Evolutionary conservation across 768 basidiomycete genomes (phyloP), one percentile per base, ranked within the genome.

Genomic region (Xerocomus spinulosus): DNA sequence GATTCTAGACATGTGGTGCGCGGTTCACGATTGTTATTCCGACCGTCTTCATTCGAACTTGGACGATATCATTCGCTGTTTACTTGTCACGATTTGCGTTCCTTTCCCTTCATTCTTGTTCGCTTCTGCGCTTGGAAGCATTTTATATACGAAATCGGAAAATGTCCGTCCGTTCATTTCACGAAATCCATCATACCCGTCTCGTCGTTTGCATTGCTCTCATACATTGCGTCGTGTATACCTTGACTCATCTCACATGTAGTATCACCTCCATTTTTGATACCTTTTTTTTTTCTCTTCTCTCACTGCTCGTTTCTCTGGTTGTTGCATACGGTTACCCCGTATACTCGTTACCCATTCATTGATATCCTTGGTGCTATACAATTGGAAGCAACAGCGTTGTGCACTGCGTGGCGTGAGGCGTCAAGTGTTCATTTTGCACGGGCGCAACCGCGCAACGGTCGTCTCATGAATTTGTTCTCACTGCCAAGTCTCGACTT

Each of bases 151-250:
- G 64, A 66, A 69, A 58, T 49, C 58, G 64, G 67, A 69, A 67
- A 46, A 64, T 45, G 60, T 51, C 58, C 62, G 52, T 59, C 60
- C 64, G 41, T 44, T 67, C 64, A 57, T 61, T 69, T 63, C 59
- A 69, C 57, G 63, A 66, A 61, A 57, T 35, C 54, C 60, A 64
- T 52, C 63, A 67, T 64, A 62, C 56, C 61, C 51, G n/a, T 54
- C 52, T 63, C 58, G 52, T 67, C 62, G 57, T 66, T 59, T 64
- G 67, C 67, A 66, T 69, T 57, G 67, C 64, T 68, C 55, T 62
- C 67, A 61, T 49, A 42, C 61, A 66, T 67, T 67, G 60, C 60
- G 60, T 50, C 63, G 67, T 67, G 65, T 67, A 68, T 64, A 67
- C 65, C 59, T 64, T 58, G 63, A 41, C 53, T 35, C 65, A 64